These are phyloP conservation scores for Sphagnum magellanicum DNA, from an alignment of 228 moss, liverwort and hornwort species.

Conservation along the genomic window DNA sequence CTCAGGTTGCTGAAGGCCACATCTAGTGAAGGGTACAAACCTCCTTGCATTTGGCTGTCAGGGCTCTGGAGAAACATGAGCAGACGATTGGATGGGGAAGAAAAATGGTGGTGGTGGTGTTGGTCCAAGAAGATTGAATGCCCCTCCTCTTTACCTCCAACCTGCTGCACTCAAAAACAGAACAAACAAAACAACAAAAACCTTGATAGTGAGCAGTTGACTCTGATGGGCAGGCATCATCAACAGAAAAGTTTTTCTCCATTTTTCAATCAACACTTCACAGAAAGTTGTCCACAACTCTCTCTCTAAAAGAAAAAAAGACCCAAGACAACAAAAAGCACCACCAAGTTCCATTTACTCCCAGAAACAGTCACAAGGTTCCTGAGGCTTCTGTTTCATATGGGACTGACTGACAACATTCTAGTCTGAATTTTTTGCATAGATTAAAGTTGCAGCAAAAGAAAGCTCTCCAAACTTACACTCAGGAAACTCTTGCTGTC, in stretches of 20 bases:
- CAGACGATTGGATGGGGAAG: constrained; percentile 41
- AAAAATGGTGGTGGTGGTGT: constrained; percentile 33
- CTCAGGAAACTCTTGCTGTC: too few relatives aligned
- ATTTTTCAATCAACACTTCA: neutral
- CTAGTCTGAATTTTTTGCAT: too few relatives aligned
- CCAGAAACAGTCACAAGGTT: too few relatives aligned
- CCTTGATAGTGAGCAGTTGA: neutral
- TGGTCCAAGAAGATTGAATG: constrained; percentile 52
- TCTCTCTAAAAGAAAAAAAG: neutral
- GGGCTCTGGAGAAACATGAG: constrained; percentile 77
- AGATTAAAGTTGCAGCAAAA: too few relatives aligned
- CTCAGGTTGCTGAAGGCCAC: constrained; percentile 42
- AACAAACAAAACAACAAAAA: neutral
- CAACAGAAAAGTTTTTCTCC: too few relatives aligned
- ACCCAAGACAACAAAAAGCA: neutral
- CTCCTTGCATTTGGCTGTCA: constrained; percentile 55
- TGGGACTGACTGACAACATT: too few relatives aligned
- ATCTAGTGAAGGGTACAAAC: constrained; percentile 55
- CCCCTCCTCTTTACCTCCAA: constrained; percentile 62
- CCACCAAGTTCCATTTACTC: neutral
- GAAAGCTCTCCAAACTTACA: too few relatives aligned
- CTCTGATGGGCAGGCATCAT: neutral
- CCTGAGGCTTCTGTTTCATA: too few relatives aligned
- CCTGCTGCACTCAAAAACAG: constrained; percentile 10
- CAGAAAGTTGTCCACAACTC: neutral